Conservation (phyloP, 805 yeast species). For the Yarrowia phangngaensis region DNA sequence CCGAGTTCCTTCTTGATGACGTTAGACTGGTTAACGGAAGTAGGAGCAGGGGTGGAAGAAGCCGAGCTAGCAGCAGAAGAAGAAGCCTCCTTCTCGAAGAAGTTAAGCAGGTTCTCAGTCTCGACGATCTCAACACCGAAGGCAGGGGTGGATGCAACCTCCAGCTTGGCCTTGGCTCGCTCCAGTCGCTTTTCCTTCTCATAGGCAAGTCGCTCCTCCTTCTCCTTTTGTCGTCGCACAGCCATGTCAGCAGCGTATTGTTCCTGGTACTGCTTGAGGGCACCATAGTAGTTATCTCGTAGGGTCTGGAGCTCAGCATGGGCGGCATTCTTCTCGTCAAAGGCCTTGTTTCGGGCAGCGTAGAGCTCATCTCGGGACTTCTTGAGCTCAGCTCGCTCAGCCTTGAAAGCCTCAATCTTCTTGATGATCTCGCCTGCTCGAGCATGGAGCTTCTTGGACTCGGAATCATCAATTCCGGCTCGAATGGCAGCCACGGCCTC, state of each 20-base stretch:
- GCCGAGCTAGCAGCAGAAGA: conserved; percentile 35
- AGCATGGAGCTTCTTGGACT: conserved; percentile 62
- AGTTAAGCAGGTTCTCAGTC: conserved; percentile 65
- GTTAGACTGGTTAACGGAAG: conserved; percentile 45
- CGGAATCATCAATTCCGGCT: conserved; percentile 52
- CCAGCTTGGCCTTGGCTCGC: conserved; percentile 66
- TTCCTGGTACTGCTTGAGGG: conserved; percentile 65
- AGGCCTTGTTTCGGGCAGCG: conserved; percentile 62
- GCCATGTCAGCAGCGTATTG: conserved; percentile 65
- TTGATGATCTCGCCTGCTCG: conserved; percentile 60
- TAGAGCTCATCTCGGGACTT: conserved; percentile 57
- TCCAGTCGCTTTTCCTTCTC: conserved; percentile 51
- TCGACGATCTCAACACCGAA: conserved; percentile 71
- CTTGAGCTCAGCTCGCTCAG: conserved; percentile 61
- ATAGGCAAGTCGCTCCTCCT: conserved; percentile 53
- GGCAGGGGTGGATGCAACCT: conserved; percentile 73
- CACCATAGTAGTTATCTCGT: conserved; percentile 70
- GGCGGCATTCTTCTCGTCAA: conserved; percentile 61
- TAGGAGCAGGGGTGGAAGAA: conserved; percentile 36
- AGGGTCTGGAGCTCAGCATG: conserved; percentile 63
- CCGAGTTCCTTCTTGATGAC: conserved; percentile 61
- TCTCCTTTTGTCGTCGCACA: conserved; percentile 66
- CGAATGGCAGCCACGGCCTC: conserved; percentile 71
- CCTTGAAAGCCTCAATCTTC: conserved; percentile 62
- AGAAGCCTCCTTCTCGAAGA: conserved; percentile 75